phyloP scores from a whole-genome alignment of 2,329 filamentous ascomycete species.

The Malbranchea zuffiana region DNA sequence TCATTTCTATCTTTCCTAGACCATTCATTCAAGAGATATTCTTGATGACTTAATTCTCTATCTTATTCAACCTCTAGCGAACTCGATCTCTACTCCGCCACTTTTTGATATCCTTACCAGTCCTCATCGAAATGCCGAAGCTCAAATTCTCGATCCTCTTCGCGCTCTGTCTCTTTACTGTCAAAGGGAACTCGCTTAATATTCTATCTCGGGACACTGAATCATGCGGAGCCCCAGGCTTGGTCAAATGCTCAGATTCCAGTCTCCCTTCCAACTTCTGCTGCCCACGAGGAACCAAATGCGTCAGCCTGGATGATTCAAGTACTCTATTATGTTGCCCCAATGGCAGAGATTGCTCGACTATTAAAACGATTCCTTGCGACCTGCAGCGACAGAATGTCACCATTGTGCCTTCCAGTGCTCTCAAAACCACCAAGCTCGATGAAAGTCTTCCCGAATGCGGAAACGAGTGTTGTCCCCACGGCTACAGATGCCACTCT shows the following conservation, averaged over 20 bases:
- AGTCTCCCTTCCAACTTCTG: conserved; percentile 35
- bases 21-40: too few relatives aligned
- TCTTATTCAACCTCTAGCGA: too few relatives aligned
- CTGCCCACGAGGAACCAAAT: conserved; percentile 32
- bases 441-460: conserved; percentile 32
- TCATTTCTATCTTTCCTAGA: too few relatives aligned
- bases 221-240: conserved; percentile 24
- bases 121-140: conserved; percentile 2
- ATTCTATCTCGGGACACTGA: conserved; percentile 17
- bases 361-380: conserved; percentile 35
- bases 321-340: conserved; percentile 39
- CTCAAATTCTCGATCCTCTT: not conserved
- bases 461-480: conserved; percentile 36
- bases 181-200: not conserved
- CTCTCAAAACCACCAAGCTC: conserved; percentile 35
- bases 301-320: conserved; percentile 32
- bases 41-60: too few relatives aligned
- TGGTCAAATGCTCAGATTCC: conserved; percentile 27
- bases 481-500: conserved; percentile 38
- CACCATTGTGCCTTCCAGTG: conserved; percentile 25
- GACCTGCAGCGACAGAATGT: conserved; percentile 34
- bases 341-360: conserved; percentile 30
- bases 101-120: too few relatives aligned
- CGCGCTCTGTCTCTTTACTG: conserved; percentile 4
- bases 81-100: too few relatives aligned